Base-by-base conservation (phyloP, 1,139 yeast genomes). In the Sugiyamaella pinicola region DNA sequence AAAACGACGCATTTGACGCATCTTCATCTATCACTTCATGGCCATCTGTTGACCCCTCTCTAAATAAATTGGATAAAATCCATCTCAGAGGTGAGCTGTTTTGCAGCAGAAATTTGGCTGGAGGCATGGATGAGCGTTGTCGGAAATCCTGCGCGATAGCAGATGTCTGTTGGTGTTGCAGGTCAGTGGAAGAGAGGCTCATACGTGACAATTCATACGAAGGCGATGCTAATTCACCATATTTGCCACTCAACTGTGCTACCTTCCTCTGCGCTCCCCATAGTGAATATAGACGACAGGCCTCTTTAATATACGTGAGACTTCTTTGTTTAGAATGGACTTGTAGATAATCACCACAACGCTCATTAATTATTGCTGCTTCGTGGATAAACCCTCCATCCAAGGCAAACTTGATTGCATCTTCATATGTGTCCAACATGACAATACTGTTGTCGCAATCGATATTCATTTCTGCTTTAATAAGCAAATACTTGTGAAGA, bases 331-430 rank as follows among this genome's bases (percentile, higher is more conserved):
- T 69, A 2, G 72, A 65, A n/a, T 62, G 64, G 1, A 55, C 61
- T n/a, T 65, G 65, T 12, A 80, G 62, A 80, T 81, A 80, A 13
- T 65, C 66, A 1, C 78, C 81, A 65, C 83, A 79, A 18, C 76
- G 66, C 47, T 75, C 75, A 55, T 74, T 69, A 4, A 73, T 72
- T 58, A 75, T 64, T 0, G 79, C 82, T 4, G 72, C 73, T 51
- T 78, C 82, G 35, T 72, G 68, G 61, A 70, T 65, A 28, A 69
- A 63, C 2, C 71, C 70, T 33, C 64, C 58, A 13, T 61, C 60
- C 13, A 66, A 63, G 1, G 81, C 77, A 3, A 57, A 52, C 19
- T 73, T 76, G 18, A 79, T 70, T 0, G 83, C 78, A 37, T 71
- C 76, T 55, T 79, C 81, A 62, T 75, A 80, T 13, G 68, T 58